Evolutionary conservation across 306 rosid species (phyloP), one percentile per base, ranked within the genome.

Genomic region (Prunus davidiana): DNA sequence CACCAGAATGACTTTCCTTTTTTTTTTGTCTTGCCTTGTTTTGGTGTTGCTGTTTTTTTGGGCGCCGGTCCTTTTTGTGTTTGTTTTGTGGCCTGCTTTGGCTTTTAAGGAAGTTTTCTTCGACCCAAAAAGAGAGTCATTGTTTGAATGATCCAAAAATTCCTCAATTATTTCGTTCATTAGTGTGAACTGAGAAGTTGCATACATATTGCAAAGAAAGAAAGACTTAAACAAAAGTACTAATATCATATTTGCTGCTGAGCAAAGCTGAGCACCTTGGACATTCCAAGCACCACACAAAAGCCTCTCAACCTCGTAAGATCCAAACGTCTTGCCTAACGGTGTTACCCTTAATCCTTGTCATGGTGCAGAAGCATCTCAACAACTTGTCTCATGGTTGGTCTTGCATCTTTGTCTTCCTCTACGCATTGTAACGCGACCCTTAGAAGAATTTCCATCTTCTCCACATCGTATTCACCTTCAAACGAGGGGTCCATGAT

Each of bases 381-480:
- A 34, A 68, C 86, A 0, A 88, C 90, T 62, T 87, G 90, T 28
- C 90, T 85, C 96, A 88, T 87, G 7, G 87, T 71, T 0, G 96
- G 93, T 76, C 96, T 87, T 64, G 80, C 71, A 32, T 81, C 80
- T 84, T 64, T 90, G 56, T 90, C 85, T 81, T 88, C 93, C 66
- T 82, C 63, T 18, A 83, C 89, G 55, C 96, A 90, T 20, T 72
- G 82, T 69, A 90, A 18, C 81, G 88, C 89, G 6, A 87, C 77
- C 24, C 7, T 56, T 0, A 32, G 76, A 62, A 87, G 74, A 79
- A 27, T 78, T 78, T 78, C 84, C 80, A 86, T 66, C 84, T 82
- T 69, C 2, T 6, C 64, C 25, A 58, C 68, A 2, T 87, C 82
- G 28, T 28, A 80, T 14, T 41, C 67, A 3, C 73, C 87, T 77